A percentile compares a stretch with the other conserved stretches of the same genome.
Conservation (phyloP, 441 rosid species). For the Populus hybrid region DNA sequence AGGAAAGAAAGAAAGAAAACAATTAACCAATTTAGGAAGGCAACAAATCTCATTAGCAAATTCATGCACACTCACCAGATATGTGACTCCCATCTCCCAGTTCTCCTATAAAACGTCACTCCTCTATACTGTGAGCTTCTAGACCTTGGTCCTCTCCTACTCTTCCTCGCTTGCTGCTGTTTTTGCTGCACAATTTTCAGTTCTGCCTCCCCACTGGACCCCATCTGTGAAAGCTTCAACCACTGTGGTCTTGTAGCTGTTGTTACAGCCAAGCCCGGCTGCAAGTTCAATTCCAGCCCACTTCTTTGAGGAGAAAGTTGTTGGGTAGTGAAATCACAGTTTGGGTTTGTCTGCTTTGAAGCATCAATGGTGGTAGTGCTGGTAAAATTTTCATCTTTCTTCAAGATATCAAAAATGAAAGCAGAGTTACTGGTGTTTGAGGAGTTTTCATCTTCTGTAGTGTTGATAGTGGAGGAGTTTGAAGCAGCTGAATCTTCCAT, state of each 20-base stretch:
- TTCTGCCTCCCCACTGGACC: conserved; percentile 28
- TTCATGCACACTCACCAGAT: conserved; percentile 49
- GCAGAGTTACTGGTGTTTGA: neutral
- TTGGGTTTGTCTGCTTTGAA: conserved; percentile 9
- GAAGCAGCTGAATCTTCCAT: neutral
- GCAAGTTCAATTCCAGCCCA: conserved; percentile 23
- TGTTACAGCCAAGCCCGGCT: conserved; percentile 12
- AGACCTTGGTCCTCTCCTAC: conserved; percentile 90
- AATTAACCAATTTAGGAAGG: neutral
- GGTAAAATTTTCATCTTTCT: conserved; percentile 28
- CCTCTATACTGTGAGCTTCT: conserved; percentile 32
- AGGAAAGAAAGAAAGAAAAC: neutral
- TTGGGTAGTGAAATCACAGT: conserved; percentile 27
- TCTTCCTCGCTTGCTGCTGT: conserved; percentile 54
- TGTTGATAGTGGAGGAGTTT: neutral
- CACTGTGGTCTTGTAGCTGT: conserved; percentile 33
- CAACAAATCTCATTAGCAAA: neutral
- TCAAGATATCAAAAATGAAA: conserved; percentile 44
- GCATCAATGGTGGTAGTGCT: neutral
- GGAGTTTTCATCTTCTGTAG: neutral
- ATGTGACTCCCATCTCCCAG: conserved; percentile 98
- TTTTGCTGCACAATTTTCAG: conserved; percentile 37
- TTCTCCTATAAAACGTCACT: conserved; percentile 81
- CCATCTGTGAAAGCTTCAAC: conserved; percentile 52
- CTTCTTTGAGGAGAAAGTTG: conserved; percentile 49